These are phyloP conservation scores for Phalaenopsis hybrid DNA, from an alignment of 116 monocot genomes.

Conservation along the genomic window DNA sequence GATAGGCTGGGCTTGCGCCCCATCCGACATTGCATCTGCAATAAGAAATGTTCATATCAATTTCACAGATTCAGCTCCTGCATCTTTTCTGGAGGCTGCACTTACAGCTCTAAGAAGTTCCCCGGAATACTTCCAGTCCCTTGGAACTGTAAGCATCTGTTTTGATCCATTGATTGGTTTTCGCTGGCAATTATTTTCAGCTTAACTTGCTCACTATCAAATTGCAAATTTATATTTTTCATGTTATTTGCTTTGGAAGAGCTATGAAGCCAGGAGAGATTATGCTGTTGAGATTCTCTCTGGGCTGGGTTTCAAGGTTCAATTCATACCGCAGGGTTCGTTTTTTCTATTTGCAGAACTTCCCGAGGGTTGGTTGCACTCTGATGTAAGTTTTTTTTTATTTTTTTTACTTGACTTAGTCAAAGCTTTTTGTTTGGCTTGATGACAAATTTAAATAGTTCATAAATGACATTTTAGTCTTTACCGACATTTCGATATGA, in stretches of 20 bases:
- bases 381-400: constrained; percentile 49
- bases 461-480: too few relatives aligned
- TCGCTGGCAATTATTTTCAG: too few relatives aligned
- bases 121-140: constrained; percentile 36
- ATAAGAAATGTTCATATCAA: constrained; percentile 81
- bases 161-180: too few relatives aligned
- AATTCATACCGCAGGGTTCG: constrained; percentile 72
- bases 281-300: constrained; percentile 36
- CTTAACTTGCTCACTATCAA: background rate
- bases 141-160: constrained; percentile 44
- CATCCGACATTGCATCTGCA: constrained; percentile 57
- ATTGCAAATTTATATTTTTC: background rate
- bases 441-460: too few relatives aligned
- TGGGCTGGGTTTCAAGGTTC: constrained; percentile 48
- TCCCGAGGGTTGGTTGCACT: constrained; percentile 41
- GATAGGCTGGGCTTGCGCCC: constrained; percentile 85
- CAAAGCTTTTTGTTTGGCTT: too few relatives aligned
- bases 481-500: too few relatives aligned
- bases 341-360: constrained; percentile 73
- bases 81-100: constrained; percentile 95
- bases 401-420: too few relatives aligned
- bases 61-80: constrained; percentile 88
- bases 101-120: constrained; percentile 59
- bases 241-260: constrained; percentile 26
- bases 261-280: constrained; percentile 72